Percentiles rank a stretch among this genome's conserved stretches.
phyloP scores from a whole-genome alignment of 2,329 filamentous ascomycete genomes.

The Malbranchea zuffiana region DNA sequence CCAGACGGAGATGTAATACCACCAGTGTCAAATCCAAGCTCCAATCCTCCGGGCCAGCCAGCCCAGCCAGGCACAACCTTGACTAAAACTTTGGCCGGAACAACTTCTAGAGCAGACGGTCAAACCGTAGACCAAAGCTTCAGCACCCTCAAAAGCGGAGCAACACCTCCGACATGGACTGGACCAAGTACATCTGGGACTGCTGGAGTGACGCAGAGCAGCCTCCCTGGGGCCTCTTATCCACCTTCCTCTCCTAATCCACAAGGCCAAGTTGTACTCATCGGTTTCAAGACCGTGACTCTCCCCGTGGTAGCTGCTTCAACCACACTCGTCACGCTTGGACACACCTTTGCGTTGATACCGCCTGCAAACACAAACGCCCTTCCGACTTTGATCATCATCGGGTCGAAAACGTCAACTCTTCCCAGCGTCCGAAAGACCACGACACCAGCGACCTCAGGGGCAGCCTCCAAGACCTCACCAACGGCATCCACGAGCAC shows the following conservation, averaged over 20 bases:
- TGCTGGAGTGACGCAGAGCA: neutral
- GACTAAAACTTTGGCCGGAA: too few species aligned
- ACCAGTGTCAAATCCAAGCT: slow-evolving; percentile 3
- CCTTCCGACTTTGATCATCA: slow-evolving; percentile 5
- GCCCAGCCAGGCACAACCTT: neutral
- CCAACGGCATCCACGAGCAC: neutral
- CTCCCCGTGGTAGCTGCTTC: slow-evolving; percentile 7
- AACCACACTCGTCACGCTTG: slow-evolving; percentile 5
- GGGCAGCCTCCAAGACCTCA: slow-evolving; percentile 1
- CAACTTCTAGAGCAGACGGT: too few species aligned
- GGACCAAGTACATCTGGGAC: neutral
- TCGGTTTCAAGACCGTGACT: slow-evolving; percentile 3
- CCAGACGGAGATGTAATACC: slow-evolving; percentile 5
- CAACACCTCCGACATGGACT: neutral
- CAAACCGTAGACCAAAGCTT: too few species aligned
- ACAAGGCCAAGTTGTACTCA: slow-evolving; percentile 6
- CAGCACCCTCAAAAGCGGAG: too few species aligned
- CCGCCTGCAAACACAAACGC: slow-evolving; percentile 4
- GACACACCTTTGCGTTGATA: slow-evolving; percentile 7
- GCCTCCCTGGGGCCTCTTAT: too few species aligned
- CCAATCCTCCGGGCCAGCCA: neutral
- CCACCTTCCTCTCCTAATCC: neutral
- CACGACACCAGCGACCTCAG: slow-evolving; percentile 4
- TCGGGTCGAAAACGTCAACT: slow-evolving; percentile 8
- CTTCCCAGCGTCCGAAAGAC: slow-evolving; percentile 1